phyloP scores from a whole-genome alignment of 2,329 filamentous ascomycete genomes.

The Arthrobotrys sphaeroides region DNA sequence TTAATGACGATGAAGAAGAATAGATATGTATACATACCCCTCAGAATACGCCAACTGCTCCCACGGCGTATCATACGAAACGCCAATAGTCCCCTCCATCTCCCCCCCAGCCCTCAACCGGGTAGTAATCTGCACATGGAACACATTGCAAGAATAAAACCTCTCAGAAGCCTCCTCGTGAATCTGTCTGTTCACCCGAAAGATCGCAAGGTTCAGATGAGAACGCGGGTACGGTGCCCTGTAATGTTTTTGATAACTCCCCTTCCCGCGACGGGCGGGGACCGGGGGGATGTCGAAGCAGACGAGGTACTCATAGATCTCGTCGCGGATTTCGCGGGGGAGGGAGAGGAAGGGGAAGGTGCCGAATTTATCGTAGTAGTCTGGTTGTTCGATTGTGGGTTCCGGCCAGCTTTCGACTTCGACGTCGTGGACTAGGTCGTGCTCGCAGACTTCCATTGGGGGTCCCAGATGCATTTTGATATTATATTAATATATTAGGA shows the following conservation, averaged over 20 bases:
- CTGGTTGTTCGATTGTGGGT: no score
- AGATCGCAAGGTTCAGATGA: background rate
- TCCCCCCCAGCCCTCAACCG: background rate
- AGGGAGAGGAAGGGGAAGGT: slow-evolving; percentile 23
- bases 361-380: no score
- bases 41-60: slow-evolving; percentile 5
- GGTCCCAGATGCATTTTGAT: no score
- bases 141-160: slow-evolving; percentile 1
- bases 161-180: background rate
- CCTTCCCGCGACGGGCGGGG: background rate
- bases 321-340: slow-evolving; percentile 29
- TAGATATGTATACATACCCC: background rate
- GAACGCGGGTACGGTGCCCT: background rate
- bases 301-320: slow-evolving; percentile 28
- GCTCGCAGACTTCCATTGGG: no score
- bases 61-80: slow-evolving; percentile 20
- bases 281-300: background rate
- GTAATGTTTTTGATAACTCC: background rate
- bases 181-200: slow-evolving; percentile 2
- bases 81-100: no score
- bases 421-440: no score
- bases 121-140: background rate
- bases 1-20: background rate
- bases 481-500: no score
- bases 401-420: no score